Conservation (phyloP, 2,329 filamentous ascomycete species). For the Aureobasidium mangrovei region DNA sequence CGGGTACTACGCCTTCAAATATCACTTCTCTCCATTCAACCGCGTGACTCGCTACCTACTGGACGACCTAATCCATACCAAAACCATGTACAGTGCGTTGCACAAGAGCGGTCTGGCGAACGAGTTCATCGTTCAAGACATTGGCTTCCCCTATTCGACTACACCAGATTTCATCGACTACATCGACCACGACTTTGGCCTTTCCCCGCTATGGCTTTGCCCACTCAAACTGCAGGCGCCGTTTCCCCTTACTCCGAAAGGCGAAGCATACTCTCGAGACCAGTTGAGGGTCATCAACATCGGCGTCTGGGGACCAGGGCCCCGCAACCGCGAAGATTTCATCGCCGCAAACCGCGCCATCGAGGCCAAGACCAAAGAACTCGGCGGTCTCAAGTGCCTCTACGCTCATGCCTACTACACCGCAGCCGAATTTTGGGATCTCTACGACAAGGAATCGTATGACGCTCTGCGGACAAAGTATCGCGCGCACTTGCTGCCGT, state of each 20-base stretch:
- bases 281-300: conserved; percentile 41
- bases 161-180: conserved; percentile 47
- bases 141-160: conserved; percentile 47
- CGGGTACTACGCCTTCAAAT: conserved; percentile 51
- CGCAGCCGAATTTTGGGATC: conserved; percentile 59
- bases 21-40: conserved; percentile 54
- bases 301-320: conserved; percentile 73
- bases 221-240: conserved; percentile 30
- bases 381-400: conserved; percentile 77
- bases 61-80: conserved; percentile 52
- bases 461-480: conserved; percentile 55
- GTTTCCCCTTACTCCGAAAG: conserved; percentile 10
- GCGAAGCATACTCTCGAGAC: neutral
- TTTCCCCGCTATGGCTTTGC: conserved; percentile 53
- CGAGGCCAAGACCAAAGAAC: conserved; percentile 57
- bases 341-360: conserved; percentile 60
- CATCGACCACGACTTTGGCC: conserved; percentile 38
- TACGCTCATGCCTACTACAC: conserved; percentile 81
- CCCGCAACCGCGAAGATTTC: conserved; percentile 48
- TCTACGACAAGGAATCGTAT: conserved; percentile 55
- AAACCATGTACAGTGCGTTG: conserved; percentile 54
- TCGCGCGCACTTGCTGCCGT: conserved; percentile 52
- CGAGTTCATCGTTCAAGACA: conserved; percentile 54
- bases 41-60: conserved; percentile 49
- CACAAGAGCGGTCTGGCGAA: conserved; percentile 49